Base-by-base conservation (phyloP, 805 yeast species). In the Cyberlindnera meyerae region DNA sequence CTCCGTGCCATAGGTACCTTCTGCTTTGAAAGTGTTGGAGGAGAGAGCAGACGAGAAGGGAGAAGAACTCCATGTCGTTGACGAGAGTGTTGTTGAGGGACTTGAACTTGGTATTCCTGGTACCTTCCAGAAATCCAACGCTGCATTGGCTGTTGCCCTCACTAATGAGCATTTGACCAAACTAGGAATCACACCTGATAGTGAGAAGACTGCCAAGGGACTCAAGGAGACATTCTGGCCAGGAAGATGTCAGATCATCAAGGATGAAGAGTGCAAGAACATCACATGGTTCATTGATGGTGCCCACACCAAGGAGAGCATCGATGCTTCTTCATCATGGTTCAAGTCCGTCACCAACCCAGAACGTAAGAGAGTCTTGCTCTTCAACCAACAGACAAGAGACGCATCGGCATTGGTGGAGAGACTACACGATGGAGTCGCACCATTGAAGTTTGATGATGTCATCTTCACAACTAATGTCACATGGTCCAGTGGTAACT, bases 351-450 rank as follows among this genome's bases (percentile, higher is more conserved):
- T 65, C 13, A 63, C 60, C 25, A 49, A 56, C 5, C 48, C 51
- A 1, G 50, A 54, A n/a, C 54, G 56, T 21, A 48, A 54, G 18
- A 48, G 49, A 44, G 74, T 87, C 7, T 67, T 93, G 15, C 60
- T 93, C 6, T 93, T 94, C 67, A 93, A 93, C 58, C 99, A 93
- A 60, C 99, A 93, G 59, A 84, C 89, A 13, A 73, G 98, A 52
- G 96, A 89, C 45, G 88, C 89, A 5, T 69, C 68, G 16, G 74
- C 73, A 4, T 68, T 90, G 26, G 71, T 87, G 14, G 63, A 65
- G 14, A 65, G 68, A 36, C 64, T 93, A 18, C 64, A 72, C 52
- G 53, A 67, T 2, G 62, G 63, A 3, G 61, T 74, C 12, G 54
- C 60, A 13, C 55, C 59, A 1, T 55, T 76, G 9, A 57, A 57